Percentiles rank a stretch among this genome's conserved stretches.
phyloP scores from a whole-genome alignment of 192 early-diverging fungal genomes.

The Coemansia sp. region DNA sequence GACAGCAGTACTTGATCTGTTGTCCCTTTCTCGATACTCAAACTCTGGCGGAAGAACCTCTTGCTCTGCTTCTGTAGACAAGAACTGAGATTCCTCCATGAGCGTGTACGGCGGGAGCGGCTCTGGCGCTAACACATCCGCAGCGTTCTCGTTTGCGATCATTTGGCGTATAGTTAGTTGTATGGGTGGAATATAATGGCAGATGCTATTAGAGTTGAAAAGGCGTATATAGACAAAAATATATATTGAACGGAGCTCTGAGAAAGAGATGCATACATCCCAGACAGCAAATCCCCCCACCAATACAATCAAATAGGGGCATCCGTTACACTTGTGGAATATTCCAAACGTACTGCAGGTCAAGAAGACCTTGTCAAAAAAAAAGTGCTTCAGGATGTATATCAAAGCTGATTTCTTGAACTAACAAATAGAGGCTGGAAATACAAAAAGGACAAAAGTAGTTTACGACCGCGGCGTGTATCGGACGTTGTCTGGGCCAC shows the following conservation, averaged over 20 bases:
- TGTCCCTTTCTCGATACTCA: neutral
- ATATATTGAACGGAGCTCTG: too few relatives aligned
- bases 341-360: neutral
- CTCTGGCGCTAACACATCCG: neutral
- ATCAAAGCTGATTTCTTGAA: neutral
- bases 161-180: neutral
- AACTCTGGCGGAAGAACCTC: neutral
- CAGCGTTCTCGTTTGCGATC: neutral
- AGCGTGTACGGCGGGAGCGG: conserved; percentile 27
- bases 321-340: too few relatives aligned
- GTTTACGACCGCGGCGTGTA: conserved; percentile 29
- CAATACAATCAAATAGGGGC: neutral
- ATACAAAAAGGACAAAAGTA: neutral
- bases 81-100: conserved; percentile 7
- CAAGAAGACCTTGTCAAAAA: neutral
- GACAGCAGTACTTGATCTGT: neutral
- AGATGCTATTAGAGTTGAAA: too few relatives aligned
- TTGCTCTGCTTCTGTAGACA: neutral
- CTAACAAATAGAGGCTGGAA: neutral
- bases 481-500: conserved; percentile 55
- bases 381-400: neutral
- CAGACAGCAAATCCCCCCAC: too few relatives aligned
- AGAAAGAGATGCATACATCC: too few relatives aligned
- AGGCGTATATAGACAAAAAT: neutral
- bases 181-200: neutral